Base-by-base conservation (phyloP, 331 rosid species). In the Rosa hybrid region DNA sequence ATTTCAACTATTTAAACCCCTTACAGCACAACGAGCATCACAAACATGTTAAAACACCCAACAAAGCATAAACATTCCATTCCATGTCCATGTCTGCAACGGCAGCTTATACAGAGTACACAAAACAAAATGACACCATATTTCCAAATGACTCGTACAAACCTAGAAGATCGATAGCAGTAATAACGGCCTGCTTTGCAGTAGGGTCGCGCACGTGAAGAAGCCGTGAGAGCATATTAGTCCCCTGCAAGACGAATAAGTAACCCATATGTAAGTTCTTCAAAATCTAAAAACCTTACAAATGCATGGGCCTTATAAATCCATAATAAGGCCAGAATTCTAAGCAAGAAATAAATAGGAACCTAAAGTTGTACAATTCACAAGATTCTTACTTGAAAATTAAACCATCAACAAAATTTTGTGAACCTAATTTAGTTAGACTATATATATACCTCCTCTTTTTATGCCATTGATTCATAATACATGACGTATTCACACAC, bases 81-180 rank as follows among this genome's bases (percentile, higher is more conserved):
- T n/a, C 25, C 13, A 59, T 14, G 23, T 6, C 27, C 34, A 34
- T 34, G 39, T 34, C 39, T 34, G 25, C 42, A 74, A 50, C 51
- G 79, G 64, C 6, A 23, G 41, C 64, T 50, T 56, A n/a, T 73
- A 69, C 2, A 44, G 20, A 56, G 54, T 38, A 44, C 50, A 20
- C 30, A 8, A 38, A 49, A 49, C 46, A 69, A 82, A 23, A 49
- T 17, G 34, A 59, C 64, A 77, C 20, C 59, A 41, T 34, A 71
- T 68, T 49, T 39, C 74, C 60, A 80, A 80, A 84, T 80, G 74
- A 77, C 53, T 77, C 63, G 34, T n/a, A 84, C 89, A 79, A 64
- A 95, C 99, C 99, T 84, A 93, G 88, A 85, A 95, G 90, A 90
- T 95, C 97, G 77, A 95, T 95, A 76, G 99, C 99, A 56, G 96